These are phyloP conservation scores for Pycnococcus provasolii DNA, from an alignment of 139 green algal species.

Conservation along the genomic window DNA sequence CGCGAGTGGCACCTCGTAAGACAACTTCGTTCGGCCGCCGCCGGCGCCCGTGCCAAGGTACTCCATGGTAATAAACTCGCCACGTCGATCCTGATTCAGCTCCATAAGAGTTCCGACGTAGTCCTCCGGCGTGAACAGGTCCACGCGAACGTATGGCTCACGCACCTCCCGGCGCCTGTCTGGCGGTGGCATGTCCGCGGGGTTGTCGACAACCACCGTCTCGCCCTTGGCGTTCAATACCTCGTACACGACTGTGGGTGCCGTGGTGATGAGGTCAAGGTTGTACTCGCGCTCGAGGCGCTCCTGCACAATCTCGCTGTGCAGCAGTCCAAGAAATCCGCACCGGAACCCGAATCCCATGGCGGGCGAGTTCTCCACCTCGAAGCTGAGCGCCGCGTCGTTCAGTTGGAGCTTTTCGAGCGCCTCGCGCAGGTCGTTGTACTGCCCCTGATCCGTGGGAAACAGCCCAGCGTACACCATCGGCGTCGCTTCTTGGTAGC, in stretches of 20 bases:
- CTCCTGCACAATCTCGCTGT: slow-evolving; percentile 96
- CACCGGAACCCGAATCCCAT: slow-evolving; percentile 99
- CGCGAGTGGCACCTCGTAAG: slow-evolving; percentile 88
- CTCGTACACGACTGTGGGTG: slow-evolving; percentile 85
- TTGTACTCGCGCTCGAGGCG: slow-evolving; percentile 36
- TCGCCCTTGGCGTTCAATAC: slow-evolving; percentile 45
- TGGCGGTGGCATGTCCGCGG: slow-evolving; percentile 65
- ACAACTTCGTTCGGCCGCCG: slow-evolving; percentile 53
- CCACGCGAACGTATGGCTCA: slow-evolving; percentile 83
- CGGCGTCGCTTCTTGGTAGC: slow-evolving; percentile 76
- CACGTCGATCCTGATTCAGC: slow-evolving; percentile 53
- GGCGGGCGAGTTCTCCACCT: slow-evolving; percentile 37
- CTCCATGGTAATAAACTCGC: slow-evolving; percentile 88
- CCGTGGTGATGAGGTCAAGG: slow-evolving; percentile 91
- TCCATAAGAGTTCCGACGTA: slow-evolving; percentile 94
- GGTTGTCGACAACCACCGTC: slow-evolving; percentile 45
- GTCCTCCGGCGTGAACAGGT: slow-evolving; percentile 69
- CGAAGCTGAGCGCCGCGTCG: slow-evolving; percentile 68
- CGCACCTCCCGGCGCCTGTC: slow-evolving; percentile 51
- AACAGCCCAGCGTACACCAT: slow-evolving; percentile 98
- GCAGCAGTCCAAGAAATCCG: slow-evolving; percentile 93
- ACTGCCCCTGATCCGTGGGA: slow-evolving; percentile 58
- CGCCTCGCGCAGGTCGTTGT: slow-evolving; percentile 76
- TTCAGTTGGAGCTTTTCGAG: slow-evolving; percentile 97
- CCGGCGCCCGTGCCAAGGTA: slow-evolving; percentile 68